Conservation (phyloP, 2,329 filamentous ascomycete genomes). For the Daldinia sp. region DNA sequence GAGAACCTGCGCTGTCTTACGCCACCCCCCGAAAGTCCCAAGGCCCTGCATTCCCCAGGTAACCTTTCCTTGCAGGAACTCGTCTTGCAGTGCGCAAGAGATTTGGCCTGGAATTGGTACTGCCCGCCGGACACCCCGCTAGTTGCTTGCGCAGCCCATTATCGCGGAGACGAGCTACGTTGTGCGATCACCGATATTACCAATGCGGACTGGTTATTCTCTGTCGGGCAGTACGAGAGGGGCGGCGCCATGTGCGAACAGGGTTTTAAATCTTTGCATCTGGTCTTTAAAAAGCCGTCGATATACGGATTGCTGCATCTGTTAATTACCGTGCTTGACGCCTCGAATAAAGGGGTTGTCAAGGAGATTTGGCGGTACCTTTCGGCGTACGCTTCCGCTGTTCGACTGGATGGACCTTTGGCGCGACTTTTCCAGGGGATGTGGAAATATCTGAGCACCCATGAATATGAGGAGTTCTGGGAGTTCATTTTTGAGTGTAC, state of each 20-base stretch:
- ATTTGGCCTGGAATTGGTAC: constrained; percentile 44
- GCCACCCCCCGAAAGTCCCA: constrained; percentile 42
- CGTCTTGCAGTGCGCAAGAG: constrained; percentile 41
- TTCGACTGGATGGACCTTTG: constrained; percentile 39
- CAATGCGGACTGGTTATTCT: constrained; percentile 45
- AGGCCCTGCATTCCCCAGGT: constrained; percentile 37
- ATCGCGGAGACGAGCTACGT: constrained; percentile 43
- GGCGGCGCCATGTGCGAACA: constrained; percentile 44
- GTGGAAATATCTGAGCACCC: constrained; percentile 42
- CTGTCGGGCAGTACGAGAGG: constrained; percentile 40
- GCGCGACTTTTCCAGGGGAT: constrained; percentile 42
- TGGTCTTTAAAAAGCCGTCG: constrained; percentile 42
- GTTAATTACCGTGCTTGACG: constrained; percentile 42
- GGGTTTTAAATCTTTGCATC: constrained; percentile 42
- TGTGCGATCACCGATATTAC: constrained; percentile 45
- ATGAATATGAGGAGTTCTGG: constrained; percentile 45
- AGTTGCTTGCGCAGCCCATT: constrained; percentile 40
- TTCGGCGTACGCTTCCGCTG: constrained; percentile 40
- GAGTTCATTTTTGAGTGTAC: constrained; percentile 44
- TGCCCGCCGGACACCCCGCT: constrained; percentile 42
- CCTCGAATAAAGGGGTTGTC: constrained; percentile 42
- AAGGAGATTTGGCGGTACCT: constrained; percentile 45
- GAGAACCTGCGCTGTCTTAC: constrained; percentile 44
- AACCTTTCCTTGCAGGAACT: constrained; percentile 44
- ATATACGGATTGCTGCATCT: constrained; percentile 43